phyloP scores from a whole-genome alignment of 768 basidiomycete species.

The Porpolomopsis calyptriformis region DNA sequence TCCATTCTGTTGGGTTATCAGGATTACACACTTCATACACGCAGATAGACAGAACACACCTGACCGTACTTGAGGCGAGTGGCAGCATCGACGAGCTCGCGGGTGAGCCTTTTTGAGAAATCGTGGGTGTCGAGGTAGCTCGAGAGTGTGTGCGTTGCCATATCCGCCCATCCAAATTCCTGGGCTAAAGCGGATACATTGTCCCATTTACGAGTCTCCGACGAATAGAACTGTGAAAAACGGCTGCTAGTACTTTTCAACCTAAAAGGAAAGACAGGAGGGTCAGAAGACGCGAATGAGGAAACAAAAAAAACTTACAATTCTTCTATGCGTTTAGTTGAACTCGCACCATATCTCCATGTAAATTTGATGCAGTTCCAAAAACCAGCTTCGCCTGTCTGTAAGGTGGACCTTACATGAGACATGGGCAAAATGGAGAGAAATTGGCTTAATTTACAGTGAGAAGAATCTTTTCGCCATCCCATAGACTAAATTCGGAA shows the following conservation, averaged over 20 bases:
- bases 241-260: slow-evolving; percentile 40
- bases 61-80: slow-evolving; percentile 82
- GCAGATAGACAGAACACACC: slow-evolving; percentile 23
- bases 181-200: slow-evolving; percentile 49
- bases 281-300: neutral
- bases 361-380: slow-evolving; percentile 66
- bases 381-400: slow-evolving; percentile 45
- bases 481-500: slow-evolving; percentile 66
- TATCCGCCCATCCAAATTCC: slow-evolving; percentile 37
- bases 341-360: slow-evolving; percentile 59
- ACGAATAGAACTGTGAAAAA: slow-evolving; percentile 47
- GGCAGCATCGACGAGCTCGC: slow-evolving; percentile 70
- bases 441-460: slow-evolving; percentile 33
- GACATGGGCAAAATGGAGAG: neutral
- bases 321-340: slow-evolving; percentile 46
- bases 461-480: slow-evolving; percentile 63
- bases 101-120: slow-evolving; percentile 46
- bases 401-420: neutral
- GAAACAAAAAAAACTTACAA: too few species aligned
- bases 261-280: neutral
- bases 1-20: slow-evolving; percentile 37
- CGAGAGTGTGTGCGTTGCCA: slow-evolving; percentile 40
- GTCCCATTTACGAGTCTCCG: slow-evolving; percentile 48
- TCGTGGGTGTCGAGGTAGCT: slow-evolving; percentile 48
- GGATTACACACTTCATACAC: neutral